These are phyloP conservation scores for Rosa rugosa DNA, from an alignment of 306 rosid genomes.

Conservation along the genomic window DNA sequence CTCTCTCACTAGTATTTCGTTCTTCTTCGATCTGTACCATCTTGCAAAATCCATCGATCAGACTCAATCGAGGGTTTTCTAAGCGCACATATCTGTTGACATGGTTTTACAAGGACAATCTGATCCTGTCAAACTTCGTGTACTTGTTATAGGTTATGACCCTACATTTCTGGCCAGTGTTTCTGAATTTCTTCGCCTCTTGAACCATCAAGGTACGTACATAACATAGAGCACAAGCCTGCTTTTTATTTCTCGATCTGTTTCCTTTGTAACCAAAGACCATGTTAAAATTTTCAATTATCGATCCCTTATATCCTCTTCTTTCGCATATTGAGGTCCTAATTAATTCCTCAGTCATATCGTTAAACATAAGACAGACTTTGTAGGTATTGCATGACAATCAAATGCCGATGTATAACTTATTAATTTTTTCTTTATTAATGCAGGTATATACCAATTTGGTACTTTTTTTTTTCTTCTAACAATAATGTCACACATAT, in stretches of 20 bases:
- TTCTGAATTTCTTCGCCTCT: constrained; percentile 10
- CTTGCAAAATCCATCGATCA: not conserved
- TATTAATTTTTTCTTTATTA: not conserved
- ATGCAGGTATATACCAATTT: not conserved
- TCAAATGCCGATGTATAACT: not conserved
- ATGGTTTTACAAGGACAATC: not conserved
- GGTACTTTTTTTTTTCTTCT: not conserved
- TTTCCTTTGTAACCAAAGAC: not conserved
- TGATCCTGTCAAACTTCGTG: constrained; percentile 10
- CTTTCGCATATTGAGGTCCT: not conserved
- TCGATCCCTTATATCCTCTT: not conserved
- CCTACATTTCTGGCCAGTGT: constrained; percentile 6
- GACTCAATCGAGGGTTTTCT: not conserved
- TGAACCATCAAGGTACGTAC: constrained; percentile 22
- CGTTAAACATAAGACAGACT: too few relatives aligned
- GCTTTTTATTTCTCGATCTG: not conserved
- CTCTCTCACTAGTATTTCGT: not conserved
- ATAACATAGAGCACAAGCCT: not conserved
- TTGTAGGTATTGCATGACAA: not conserved
- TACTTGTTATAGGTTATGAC: constrained; percentile 14
- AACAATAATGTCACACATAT: not conserved
- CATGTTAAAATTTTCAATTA: not conserved
- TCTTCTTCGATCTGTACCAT: not conserved
- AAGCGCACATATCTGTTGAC: not conserved
- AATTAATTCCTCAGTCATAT: not conserved